These are phyloP conservation scores for Clarireedia monteithiana DNA, from an alignment of 2,329 filamentous ascomycete genomes.

Conservation along the genomic window DNA sequence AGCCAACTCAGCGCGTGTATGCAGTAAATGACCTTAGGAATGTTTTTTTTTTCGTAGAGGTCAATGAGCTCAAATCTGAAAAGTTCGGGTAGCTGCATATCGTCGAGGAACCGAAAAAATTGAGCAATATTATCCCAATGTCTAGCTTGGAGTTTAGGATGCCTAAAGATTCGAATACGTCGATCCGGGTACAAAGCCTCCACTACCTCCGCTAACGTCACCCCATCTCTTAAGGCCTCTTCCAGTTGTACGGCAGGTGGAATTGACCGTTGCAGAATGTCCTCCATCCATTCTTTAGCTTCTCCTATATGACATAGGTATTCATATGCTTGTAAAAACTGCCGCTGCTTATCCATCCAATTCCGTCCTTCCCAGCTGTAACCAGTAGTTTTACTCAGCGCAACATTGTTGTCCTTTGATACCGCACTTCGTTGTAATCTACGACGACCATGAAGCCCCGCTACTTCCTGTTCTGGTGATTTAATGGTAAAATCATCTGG, in stretches of 20 bases:
- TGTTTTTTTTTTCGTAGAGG: slow-evolving; percentile 98
- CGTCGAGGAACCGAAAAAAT: slow-evolving; percentile 89
- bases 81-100: slow-evolving; percentile 86
- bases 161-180: slow-evolving; percentile 73
- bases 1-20: slow-evolving; percentile 97
- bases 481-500: slow-evolving; percentile 76
- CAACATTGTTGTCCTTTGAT: slow-evolving; percentile 31
- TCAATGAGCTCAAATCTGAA: slow-evolving; percentile 97
- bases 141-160: slow-evolving; percentile 79
- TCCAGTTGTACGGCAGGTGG: slow-evolving; percentile 91
- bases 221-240: slow-evolving; percentile 84
- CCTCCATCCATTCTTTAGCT: slow-evolving; percentile 98
- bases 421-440: slow-evolving; percentile 62
- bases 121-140: slow-evolving; percentile 97
- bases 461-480: slow-evolving; percentile 74
- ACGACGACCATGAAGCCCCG: slow-evolving; percentile 76
- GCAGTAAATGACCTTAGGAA: slow-evolving; percentile 98
- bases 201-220: slow-evolving; percentile 90
- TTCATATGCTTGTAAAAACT: slow-evolving; percentile 94
- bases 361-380: slow-evolving; percentile 76
- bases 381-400: slow-evolving; percentile 40
- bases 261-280: slow-evolving; percentile 76
- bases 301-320: slow-evolving; percentile 98
- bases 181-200: slow-evolving; percentile 76
- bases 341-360: slow-evolving; percentile 98